These are phyloP conservation scores for Pleurotus citrinopileatus DNA, from an alignment of 768 basidiomycete species.

Conservation along the genomic window DNA sequence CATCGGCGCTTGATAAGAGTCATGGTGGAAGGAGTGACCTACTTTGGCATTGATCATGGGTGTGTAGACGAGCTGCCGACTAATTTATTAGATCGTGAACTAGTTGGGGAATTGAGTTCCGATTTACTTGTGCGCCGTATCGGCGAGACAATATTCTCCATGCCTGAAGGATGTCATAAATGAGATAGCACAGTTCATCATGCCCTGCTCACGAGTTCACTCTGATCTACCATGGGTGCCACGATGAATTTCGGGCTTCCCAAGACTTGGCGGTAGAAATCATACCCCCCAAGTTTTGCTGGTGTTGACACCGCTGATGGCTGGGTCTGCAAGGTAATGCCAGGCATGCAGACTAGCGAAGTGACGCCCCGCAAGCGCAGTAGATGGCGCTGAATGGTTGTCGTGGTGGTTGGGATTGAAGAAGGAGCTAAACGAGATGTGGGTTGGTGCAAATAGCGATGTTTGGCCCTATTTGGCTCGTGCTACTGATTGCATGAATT, in stretches of 20 bases:
- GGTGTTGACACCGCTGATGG: neutral
- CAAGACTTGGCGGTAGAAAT: conserved; percentile 77
- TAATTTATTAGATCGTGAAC: neutral
- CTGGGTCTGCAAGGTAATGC: too few relatives aligned
- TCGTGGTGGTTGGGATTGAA: too few relatives aligned
- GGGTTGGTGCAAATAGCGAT: too few relatives aligned
- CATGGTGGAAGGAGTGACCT: too few relatives aligned
- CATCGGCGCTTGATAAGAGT: too few relatives aligned
- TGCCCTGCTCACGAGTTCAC: conserved; percentile 70
- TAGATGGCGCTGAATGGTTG: too few relatives aligned
- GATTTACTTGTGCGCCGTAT: conserved; percentile 74
- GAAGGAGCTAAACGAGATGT: too few relatives aligned
- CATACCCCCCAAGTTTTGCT: conserved; percentile 68
- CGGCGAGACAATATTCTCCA: conserved; percentile 83
- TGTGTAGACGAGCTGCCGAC: conserved; percentile 76
- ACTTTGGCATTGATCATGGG: conserved; percentile 98
- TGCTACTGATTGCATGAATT: neutral
- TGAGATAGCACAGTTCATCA: conserved; percentile 14
- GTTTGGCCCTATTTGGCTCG: neutral
- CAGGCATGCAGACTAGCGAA: neutral
- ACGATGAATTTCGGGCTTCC: conserved; percentile 88
- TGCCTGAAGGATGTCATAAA: conserved; percentile 51
- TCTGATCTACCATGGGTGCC: conserved; percentile 99
- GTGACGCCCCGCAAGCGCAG: too few relatives aligned
- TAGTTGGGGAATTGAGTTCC: neutral